Percentiles rank a stretch among this genome's conserved stretches.
phyloP scores from a whole-genome alignment of 2,329 filamentous ascomycete species.

The Beauveria caledonica region DNA sequence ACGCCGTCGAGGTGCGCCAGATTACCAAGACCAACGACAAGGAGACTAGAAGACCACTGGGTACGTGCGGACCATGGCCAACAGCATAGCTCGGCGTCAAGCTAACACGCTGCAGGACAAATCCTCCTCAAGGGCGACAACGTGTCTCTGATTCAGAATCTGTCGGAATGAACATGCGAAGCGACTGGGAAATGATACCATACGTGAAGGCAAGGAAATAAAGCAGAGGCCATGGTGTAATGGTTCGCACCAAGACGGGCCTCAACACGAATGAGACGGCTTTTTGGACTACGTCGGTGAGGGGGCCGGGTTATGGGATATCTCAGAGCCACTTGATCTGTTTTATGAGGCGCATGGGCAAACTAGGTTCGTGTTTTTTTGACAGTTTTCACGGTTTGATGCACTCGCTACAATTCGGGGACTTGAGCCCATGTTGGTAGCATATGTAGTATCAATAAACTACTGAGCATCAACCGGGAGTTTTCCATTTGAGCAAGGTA shows the following conservation, averaged over 20 bases:
- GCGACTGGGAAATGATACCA: not conserved
- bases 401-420: not conserved
- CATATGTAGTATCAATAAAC: not conserved
- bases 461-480: not conserved
- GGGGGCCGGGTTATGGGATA: not conserved
- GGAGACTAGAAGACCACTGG: slow-evolving; percentile 70
- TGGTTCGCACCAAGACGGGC: not conserved
- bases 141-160: slow-evolving; percentile 67
- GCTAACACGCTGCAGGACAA: slow-evolving; percentile 48
- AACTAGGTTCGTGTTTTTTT: slow-evolving; percentile 2
- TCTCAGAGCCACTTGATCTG: not conserved
- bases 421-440: not conserved
- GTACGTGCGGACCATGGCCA: slow-evolving; percentile 38
- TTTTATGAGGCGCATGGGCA: slow-evolving; percentile 8
- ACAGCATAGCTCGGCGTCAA: not conserved
- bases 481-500: not conserved
- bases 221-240: not conserved
- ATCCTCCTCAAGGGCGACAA: slow-evolving; percentile 85
- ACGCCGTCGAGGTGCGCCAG: slow-evolving; percentile 85
- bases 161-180: slow-evolving; percentile 45
- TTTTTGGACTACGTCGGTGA: slow-evolving; percentile 5
- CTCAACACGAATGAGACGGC: not conserved
- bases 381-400: not conserved
- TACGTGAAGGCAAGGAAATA: not conserved
- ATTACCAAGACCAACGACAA: slow-evolving; percentile 69